phyloP scores from a whole-genome alignment of 2,329 filamentous ascomycete species.

The Pochonia chlamydosporia region DNA sequence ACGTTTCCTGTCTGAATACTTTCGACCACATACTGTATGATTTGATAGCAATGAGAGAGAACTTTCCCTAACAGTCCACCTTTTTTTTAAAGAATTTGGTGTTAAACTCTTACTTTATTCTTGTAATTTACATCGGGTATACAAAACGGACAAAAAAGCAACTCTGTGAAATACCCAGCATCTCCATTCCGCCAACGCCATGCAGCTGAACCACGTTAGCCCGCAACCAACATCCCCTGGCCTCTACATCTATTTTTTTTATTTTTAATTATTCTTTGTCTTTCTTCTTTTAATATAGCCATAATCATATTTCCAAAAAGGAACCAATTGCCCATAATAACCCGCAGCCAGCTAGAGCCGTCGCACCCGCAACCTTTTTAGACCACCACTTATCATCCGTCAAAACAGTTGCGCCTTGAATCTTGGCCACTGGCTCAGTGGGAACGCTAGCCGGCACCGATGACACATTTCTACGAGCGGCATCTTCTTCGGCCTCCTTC shows the following conservation, averaged over 20 bases:
- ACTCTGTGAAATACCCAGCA: not conserved
- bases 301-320: slow-evolving; percentile 33
- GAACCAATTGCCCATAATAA: slow-evolving; percentile 54
- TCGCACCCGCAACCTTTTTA: slow-evolving; percentile 58
- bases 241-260: too few relatives aligned
- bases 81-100: too few relatives aligned
- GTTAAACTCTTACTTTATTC: not conserved
- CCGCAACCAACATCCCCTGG: too few relatives aligned
- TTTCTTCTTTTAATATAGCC: not conserved
- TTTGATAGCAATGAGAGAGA: too few relatives aligned
- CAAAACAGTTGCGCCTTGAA: slow-evolving; percentile 47
- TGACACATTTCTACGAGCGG: slow-evolving; percentile 19
- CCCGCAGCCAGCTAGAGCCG: slow-evolving; percentile 55
- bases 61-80: too few relatives aligned
- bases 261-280: not conserved
- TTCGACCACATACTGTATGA: too few relatives aligned
- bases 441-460: slow-evolving; percentile 22
- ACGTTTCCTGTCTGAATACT: too few relatives aligned
- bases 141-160: not conserved
- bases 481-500: slow-evolving; percentile 40
- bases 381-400: slow-evolving; percentile 62
- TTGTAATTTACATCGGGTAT: slow-evolving; percentile 1
- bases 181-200: not conserved
- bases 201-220: not conserved
- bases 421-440: slow-evolving; percentile 21